These are phyloP conservation scores for Chaetoscypha palmicola DNA, from an alignment of 2,329 filamentous ascomycete species.

Conservation along the genomic window DNA sequence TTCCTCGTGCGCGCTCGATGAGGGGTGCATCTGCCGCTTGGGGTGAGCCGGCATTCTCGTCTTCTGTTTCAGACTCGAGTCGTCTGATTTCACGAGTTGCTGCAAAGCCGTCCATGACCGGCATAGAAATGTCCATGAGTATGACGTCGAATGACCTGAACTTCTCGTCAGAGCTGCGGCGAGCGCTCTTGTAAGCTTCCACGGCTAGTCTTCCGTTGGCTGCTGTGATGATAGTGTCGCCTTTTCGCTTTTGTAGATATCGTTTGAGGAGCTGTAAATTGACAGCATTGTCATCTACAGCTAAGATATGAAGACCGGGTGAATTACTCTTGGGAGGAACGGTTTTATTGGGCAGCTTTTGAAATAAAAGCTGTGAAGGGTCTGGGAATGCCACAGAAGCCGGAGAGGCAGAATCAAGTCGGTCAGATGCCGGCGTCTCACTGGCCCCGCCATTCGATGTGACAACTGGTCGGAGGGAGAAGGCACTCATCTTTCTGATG, in stretches of 20 bases:
- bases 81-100: constrained; percentile 41
- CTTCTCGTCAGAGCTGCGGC: constrained; percentile 26
- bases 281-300: constrained; percentile 36
- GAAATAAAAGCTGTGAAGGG: not conserved
- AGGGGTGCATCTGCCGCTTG: too few species aligned
- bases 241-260: constrained; percentile 33
- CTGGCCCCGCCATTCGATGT: too few species aligned
- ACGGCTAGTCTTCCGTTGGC: constrained; percentile 41
- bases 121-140: constrained; percentile 51
- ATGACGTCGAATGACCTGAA: constrained; percentile 34
- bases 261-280: constrained; percentile 34
- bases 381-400: not conserved
- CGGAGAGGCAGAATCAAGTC: not conserved
- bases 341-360: not conserved
- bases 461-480: not conserved
- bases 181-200: constrained; percentile 22
- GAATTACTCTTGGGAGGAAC: not conserved
- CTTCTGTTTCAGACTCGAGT: constrained; percentile 37
- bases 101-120: constrained; percentile 44
- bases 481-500: not conserved
- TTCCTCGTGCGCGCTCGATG: too few species aligned
- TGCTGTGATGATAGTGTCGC: constrained; percentile 34
- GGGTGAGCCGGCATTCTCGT: not conserved
- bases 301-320: constrained; percentile 24
- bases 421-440: not conserved